These are phyloP conservation scores for Globisporangium parvum DNA, from an alignment of 352 stramenopile genomes.

Conservation along the genomic window DNA sequence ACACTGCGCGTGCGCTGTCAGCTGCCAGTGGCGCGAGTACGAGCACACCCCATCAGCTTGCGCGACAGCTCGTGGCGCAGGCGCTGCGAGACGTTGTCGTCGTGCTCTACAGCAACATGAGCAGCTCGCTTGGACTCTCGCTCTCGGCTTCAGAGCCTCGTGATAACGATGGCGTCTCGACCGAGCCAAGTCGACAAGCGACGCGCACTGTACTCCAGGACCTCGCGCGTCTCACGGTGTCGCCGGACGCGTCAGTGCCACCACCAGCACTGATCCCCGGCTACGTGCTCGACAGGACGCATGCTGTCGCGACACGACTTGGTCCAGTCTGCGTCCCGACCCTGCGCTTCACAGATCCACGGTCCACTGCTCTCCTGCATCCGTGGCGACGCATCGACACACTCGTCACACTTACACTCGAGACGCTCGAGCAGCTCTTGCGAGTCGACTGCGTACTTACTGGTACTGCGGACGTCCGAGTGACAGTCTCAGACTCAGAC, in stretches of 20 bases:
- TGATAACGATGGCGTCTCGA: not conserved
- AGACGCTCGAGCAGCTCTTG: slow-evolving; percentile 55
- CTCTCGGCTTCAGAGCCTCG: slow-evolving; percentile 1
- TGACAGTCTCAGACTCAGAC: slow-evolving; percentile 4
- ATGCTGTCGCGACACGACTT: slow-evolving; percentile 22
- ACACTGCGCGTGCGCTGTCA: not conserved
- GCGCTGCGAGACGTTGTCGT: slow-evolving; percentile 32
- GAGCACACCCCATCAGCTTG: slow-evolving; percentile 3
- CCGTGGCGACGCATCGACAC: slow-evolving; percentile 39
- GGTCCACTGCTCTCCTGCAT: slow-evolving; percentile 33
- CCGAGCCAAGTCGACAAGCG: slow-evolving; percentile 13
- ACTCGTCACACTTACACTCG: slow-evolving; percentile 38
- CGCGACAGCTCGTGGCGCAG: slow-evolving; percentile 17
- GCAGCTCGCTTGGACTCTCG: not conserved
- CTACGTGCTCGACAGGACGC: slow-evolving; percentile 24
- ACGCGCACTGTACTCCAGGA: slow-evolving; percentile 25
- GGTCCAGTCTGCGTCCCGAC: slow-evolving; percentile 31
- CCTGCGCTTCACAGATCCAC: slow-evolving; percentile 31
- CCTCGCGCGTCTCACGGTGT: not conserved
- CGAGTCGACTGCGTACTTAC: slow-evolving; percentile 39
- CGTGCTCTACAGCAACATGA: slow-evolving; percentile 23
- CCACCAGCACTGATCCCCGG: not conserved
- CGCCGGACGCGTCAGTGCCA: slow-evolving; percentile 3
- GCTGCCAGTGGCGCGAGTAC: not conserved
- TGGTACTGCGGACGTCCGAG: slow-evolving; percentile 9